A percentile compares a stretch with the other conserved stretches of the same genome.
phyloP scores from a whole-genome alignment of 345 rosid species.

The Lumnitzera racemosa region DNA sequence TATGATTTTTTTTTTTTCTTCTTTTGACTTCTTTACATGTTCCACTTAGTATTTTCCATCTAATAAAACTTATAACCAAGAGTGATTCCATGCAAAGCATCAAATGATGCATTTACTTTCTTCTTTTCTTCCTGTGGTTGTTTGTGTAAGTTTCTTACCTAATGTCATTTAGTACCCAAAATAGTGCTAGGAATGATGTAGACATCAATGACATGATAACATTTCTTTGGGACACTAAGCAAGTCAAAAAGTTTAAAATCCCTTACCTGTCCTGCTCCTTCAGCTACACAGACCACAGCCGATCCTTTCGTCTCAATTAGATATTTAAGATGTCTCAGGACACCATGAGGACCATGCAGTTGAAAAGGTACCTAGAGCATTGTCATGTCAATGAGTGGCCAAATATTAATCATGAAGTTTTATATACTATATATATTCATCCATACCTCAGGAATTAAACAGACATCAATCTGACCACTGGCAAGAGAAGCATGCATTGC shows the following conservation, averaged over 20 bases:
- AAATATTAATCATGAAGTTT: too few relatives aligned
- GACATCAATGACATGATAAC: not conserved
- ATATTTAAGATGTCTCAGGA: constrained; percentile 78
- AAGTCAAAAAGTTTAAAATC: not conserved
- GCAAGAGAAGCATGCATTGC: constrained; percentile 99
- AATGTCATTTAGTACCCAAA: too few relatives aligned
- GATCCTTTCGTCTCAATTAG: constrained; percentile 94
- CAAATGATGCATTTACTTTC: too few relatives aligned
- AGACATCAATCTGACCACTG: constrained; percentile 93
- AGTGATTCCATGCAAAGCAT: too few relatives aligned
- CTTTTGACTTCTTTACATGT: too few relatives aligned
- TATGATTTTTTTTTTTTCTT: too few relatives aligned
- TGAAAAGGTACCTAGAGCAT: constrained; percentile 59
- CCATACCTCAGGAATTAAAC: constrained; percentile 96
- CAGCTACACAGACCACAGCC: constrained; percentile 94
- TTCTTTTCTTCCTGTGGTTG: too few relatives aligned
- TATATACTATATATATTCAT: too few relatives aligned
- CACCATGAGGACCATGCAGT: constrained; percentile 89
- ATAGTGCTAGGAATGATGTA: not conserved
- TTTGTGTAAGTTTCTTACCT: too few relatives aligned
- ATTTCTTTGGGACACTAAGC: not conserved
- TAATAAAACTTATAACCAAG: too few relatives aligned
- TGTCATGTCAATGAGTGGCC: too few relatives aligned
- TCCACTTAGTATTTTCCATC: too few relatives aligned
- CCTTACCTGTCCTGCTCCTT: constrained; percentile 98